Evolutionary conservation across 2,329 filamentous ascomycete genomes (phyloP), one percentile per base, ranked within the genome.

Genomic region (Ophiostoma sp.): DNA sequence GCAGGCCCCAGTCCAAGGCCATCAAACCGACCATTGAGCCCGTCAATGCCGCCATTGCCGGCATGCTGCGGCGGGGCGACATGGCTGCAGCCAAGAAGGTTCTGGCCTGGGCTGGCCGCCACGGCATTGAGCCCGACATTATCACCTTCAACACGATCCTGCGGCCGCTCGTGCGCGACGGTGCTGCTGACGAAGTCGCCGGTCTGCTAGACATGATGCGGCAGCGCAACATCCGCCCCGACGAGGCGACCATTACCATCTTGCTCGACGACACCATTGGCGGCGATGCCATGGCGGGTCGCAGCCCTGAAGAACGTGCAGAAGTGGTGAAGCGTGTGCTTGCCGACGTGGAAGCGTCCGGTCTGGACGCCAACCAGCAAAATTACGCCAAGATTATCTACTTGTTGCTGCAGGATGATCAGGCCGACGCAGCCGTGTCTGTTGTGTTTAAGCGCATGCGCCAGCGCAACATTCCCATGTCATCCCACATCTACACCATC

Each of bases 331-430:
- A 84, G n/a, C 78, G 80, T 4, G 83, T 92, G 63, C 85, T 95
- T 71, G 76, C 81, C 2, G 84, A 88, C 25, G 89, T 94, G 80
- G 84, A 89, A 73, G 78, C 80, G 1, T 83, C 85, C 15, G 89
- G 89, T 5, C 80, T 93, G 12, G 81, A 84, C 66, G 83, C 90
- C 50, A 92, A 92, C 80, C 81, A 84, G 73, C 85, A 89, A 76
- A 89, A 88, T 2, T 95, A 93, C 80, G 88, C 86, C 77, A 90
- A 92, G 79, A 88, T 94, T 80, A 88, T 95, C 70, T 87, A 93
- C 80, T 83, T 87, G 22, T 82, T 93, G 12, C 83, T 93, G 25
- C 78, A 80, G 15, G 81, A 80, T 74, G 81, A 50, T 19, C 42
- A 39, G 42, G 82, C 83, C 31, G 83, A 82, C 57, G 80, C 81